These are phyloP conservation scores for Fraxinus excelsior DNA, from an alignment of 257 asterid genomes.

Conservation along the genomic window DNA sequence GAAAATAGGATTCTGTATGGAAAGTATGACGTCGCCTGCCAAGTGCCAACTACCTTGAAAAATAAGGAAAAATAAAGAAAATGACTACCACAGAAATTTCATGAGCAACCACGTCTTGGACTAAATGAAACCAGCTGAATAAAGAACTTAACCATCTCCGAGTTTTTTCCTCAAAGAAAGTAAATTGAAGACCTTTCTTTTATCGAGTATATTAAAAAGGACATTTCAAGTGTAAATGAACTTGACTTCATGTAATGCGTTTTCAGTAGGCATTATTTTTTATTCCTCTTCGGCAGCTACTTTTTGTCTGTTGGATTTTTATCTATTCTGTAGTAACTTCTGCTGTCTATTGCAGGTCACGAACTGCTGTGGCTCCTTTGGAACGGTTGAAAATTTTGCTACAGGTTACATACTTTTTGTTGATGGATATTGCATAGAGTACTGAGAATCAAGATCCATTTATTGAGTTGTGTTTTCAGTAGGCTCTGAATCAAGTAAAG, in stretches of 20 bases:
- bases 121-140: not conserved
- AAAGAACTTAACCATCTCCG: not conserved
- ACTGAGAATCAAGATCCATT: not conserved
- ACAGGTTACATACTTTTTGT: constrained; percentile 55
- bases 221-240: not conserved
- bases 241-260: not conserved
- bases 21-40: not conserved
- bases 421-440: not conserved
- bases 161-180: not conserved
- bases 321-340: not conserved
- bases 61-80: not conserved
- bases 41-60: not conserved
- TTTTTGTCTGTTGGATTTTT: not conserved
- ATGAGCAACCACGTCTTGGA: not conserved
- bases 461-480: constrained; percentile 1
- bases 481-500: not conserved
- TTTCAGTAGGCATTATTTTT: not conserved
- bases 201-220: constrained; percentile 7
- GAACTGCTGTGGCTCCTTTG: constrained; percentile 99
- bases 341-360: constrained; percentile 61
- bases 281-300: not conserved
- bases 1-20: not conserved
- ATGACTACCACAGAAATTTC: not conserved
- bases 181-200: not conserved
- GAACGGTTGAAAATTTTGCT: constrained; percentile 91